These are phyloP conservation scores for Cenchrus fungigraminus DNA, from an alignment of 176 grass and related monocot species.

Conservation along the genomic window DNA sequence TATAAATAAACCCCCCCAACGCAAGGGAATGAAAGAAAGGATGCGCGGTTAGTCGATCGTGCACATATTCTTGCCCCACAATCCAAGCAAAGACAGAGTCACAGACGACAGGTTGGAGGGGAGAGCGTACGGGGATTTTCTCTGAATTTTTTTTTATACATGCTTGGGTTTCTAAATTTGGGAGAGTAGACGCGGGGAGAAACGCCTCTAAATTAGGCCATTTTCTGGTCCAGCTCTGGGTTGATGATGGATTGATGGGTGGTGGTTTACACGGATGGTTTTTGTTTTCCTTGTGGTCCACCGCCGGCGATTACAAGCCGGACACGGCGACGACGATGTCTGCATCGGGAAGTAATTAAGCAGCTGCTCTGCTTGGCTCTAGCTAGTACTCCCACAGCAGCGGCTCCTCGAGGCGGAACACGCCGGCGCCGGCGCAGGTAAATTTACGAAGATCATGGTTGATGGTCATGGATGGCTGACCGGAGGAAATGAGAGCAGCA, in stretches of 20 bases:
- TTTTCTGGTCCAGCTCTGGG: slow-evolving; percentile 14
- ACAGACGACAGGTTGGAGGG: slow-evolving; percentile 7
- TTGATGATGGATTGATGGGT: neutral
- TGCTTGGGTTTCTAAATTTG: slow-evolving; percentile 46
- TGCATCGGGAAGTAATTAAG: neutral
- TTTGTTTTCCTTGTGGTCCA: neutral
- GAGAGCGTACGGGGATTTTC: neutral
- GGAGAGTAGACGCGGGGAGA: slow-evolving; percentile 12
- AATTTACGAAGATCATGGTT: too few relatives aligned
- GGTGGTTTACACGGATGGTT: neutral
- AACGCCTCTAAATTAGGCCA: neutral
- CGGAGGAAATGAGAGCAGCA: too few relatives aligned
- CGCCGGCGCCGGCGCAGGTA: slow-evolving; percentile 3
- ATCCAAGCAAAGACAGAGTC: slow-evolving; percentile 52
- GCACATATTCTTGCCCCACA: slow-evolving; percentile 59
- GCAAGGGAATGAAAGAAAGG: neutral
- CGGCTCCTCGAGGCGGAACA: slow-evolving; percentile 69
- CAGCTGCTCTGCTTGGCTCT: neutral
- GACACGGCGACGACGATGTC: neutral
- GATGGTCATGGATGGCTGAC: neutral
- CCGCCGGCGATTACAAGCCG: neutral
- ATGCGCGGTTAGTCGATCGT: slow-evolving; percentile 45
- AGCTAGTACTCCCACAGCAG: slow-evolving; percentile 54
- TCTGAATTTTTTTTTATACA: slow-evolving; percentile 11
- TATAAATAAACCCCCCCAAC: neutral